phyloP scores from a whole-genome alignment of 257 asterid genomes.

The Linderniella brevidens region DNA sequence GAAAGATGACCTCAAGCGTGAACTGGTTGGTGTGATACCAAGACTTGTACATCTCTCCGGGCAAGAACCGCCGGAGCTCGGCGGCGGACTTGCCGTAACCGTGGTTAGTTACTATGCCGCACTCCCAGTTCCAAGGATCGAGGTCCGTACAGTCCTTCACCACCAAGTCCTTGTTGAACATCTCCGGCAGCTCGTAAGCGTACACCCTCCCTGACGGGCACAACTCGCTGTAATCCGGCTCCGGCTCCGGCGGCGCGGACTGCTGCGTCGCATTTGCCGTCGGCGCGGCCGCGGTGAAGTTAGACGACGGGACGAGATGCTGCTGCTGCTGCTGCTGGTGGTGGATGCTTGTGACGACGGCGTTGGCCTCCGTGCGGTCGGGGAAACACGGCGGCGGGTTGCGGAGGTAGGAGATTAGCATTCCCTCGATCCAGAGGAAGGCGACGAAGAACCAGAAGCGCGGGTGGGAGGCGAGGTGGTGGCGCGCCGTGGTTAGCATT shows the following conservation, averaged over 20 bases:
- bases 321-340: too few species aligned
- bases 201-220: constrained; percentile 63
- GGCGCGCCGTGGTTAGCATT: too few species aligned
- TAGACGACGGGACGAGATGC: constrained; percentile 9
- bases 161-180: constrained; percentile 39
- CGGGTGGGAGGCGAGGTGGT: background rate
- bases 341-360: too few species aligned
- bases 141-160: constrained; percentile 43
- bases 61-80: constrained; percentile 42
- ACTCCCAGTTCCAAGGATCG: constrained; percentile 74
- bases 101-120: constrained; percentile 59
- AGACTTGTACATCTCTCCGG: constrained; percentile 33
- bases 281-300: constrained; percentile 11
- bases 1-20: constrained; percentile 50
- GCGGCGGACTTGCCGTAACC: constrained; percentile 56
- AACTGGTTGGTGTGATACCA: constrained; percentile 89
- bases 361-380: background rate
- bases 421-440: background rate
- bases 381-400: background rate
- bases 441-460: background rate
- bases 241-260: constrained; percentile 6
- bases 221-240: constrained; percentile 14
- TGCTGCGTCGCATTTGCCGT: constrained; percentile 6
- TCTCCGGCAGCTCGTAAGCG: constrained; percentile 58
- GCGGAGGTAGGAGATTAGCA: background rate